Evolutionary conservation across 2,329 filamentous ascomycete genomes (phyloP), one percentile per base, ranked within the genome.

Genomic region (Colletotrichum tanaceti): DNA sequence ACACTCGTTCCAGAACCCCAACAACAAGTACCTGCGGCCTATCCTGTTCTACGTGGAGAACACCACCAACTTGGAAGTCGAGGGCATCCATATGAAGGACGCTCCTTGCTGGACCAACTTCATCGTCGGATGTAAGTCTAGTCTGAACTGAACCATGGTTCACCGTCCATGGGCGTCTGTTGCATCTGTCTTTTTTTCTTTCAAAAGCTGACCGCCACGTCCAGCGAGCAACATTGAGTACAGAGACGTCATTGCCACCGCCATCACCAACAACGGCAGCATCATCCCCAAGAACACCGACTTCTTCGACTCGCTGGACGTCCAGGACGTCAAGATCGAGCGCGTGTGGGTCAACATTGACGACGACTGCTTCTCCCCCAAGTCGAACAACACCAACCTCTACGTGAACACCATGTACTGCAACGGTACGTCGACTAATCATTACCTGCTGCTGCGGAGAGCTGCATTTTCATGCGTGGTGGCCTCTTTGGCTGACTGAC

Each of bases 31-130:
- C 73, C 83, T 86, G 54, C 84, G 87, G 0, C 88, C 88, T 0
- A 86, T 89, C 20, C 80, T 90, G 5, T 90, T 90, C 77, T 80
- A 89, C 49, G 87, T 86, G 0, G 86, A 90, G 74, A 90, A 90
- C 61, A 85, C 87, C 0, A 90, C 87, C 1, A 85, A 87, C 24
- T 75, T 90, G 2, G 82, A 82, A 4, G 82, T 90, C 9, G 82
- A 85, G 32, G 88, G 88, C 1, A 87, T 90, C 64, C 84, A 86
- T 20, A 82, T 89, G 72, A 84, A 88, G 70, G 86, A 89, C 74
- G 88, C 86, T 1, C 87, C 88, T 1, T 89, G 86, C 79, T 90
- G 88, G 87, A 89, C 85, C 1, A 90, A 87, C 74, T 90, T 89
- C 73, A 79, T 90, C 43, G 86, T 90, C 16, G 84, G 84, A 46